phyloP scores from a whole-genome alignment of 495 filamentous ascomycete genomes.

The Podospora fimiseda region DNA sequence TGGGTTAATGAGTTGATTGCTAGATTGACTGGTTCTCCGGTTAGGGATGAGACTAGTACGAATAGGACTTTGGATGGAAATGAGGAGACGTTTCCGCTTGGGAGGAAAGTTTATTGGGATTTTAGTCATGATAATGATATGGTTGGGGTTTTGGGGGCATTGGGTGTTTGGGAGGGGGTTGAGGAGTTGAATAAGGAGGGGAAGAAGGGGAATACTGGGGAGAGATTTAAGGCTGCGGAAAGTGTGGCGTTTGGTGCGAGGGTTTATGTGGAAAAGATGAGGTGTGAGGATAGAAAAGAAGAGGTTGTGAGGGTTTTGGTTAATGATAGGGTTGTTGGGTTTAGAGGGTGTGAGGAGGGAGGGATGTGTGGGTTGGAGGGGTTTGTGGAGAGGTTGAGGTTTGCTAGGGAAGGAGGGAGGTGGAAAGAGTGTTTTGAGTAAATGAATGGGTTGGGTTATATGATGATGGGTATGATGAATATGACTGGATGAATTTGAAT shows the following conservation, averaged over 20 bases:
- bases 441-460: not conserved
- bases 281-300: slow-evolving; percentile 42
- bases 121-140: slow-evolving; percentile 87
- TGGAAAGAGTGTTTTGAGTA: slow-evolving; percentile 62
- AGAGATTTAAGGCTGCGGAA: slow-evolving; percentile 64
- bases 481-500: too few species aligned
- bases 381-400: slow-evolving; percentile 66
- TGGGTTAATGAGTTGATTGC: slow-evolving; percentile 80
- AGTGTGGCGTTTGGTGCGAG: slow-evolving; percentile 73
- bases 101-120: slow-evolving; percentile 64
- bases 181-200: slow-evolving; percentile 37
- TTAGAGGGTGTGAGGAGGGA: slow-evolving; percentile 56
- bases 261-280: slow-evolving; percentile 80
- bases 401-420: slow-evolving; percentile 59
- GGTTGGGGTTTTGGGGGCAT: slow-evolving; percentile 60
- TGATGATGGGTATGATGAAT: not conserved
- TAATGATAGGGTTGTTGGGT: slow-evolving; percentile 71
- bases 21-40: slow-evolving; percentile 58
- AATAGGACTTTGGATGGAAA: slow-evolving; percentile 65
- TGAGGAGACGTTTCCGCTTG: slow-evolving; percentile 60
- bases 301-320: slow-evolving; percentile 71
- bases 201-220: slow-evolving; percentile 33
- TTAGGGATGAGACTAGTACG: slow-evolving; percentile 62
- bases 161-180: slow-evolving; percentile 66
- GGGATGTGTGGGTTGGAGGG: slow-evolving; percentile 59